phyloP scores from a whole-genome alignment of 257 asterid species.

The Linderniella brevidens region DNA sequence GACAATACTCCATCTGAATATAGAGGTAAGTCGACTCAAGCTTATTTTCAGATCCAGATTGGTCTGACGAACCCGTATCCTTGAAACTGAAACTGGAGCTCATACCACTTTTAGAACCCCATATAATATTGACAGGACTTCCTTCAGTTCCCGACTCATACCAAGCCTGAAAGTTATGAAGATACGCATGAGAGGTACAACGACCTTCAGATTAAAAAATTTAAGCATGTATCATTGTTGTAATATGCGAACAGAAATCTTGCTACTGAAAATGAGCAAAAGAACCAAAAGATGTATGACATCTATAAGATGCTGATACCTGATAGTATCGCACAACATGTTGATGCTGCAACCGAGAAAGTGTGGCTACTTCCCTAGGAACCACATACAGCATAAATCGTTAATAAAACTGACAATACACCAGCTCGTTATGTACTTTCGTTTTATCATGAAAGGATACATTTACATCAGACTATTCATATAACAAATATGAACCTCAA shows the following conservation, averaged over 20 bases:
- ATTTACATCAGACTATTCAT: too few relatives aligned
- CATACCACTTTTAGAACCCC: conserved; percentile 44
- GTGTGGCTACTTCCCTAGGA: conserved; percentile 88
- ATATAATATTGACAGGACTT: conserved; percentile 29
- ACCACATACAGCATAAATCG: not conserved
- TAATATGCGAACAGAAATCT: too few relatives aligned
- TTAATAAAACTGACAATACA: not conserved
- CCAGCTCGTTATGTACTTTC: not conserved
- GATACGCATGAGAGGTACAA: conserved; percentile 1
- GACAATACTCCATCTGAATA: conserved; percentile 98
- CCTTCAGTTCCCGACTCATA: conserved; percentile 75
- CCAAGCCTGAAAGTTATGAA: conserved; percentile 66
- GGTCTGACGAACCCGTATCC: conserved; percentile 48
- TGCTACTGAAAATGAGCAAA: too few relatives aligned
- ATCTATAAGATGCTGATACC: conserved; percentile 41
- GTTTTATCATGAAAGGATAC: too few relatives aligned
- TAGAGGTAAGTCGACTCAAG: conserved; percentile 74
- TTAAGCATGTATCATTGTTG: too few relatives aligned
- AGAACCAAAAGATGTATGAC: too few relatives aligned
- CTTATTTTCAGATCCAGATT: conserved; percentile 33
- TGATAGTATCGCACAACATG: conserved; percentile 97
- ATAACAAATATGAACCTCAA: conserved; percentile 39
- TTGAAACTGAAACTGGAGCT: conserved; percentile 59
- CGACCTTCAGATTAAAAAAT: not conserved
- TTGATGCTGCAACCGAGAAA: conserved; percentile 89